A percentile compares a stretch with the other conserved stretches of the same genome.
These are phyloP conservation scores for Candida labiduridarum DNA, from an alignment of 1,139 yeast genomes.

Conservation along the genomic window DNA sequence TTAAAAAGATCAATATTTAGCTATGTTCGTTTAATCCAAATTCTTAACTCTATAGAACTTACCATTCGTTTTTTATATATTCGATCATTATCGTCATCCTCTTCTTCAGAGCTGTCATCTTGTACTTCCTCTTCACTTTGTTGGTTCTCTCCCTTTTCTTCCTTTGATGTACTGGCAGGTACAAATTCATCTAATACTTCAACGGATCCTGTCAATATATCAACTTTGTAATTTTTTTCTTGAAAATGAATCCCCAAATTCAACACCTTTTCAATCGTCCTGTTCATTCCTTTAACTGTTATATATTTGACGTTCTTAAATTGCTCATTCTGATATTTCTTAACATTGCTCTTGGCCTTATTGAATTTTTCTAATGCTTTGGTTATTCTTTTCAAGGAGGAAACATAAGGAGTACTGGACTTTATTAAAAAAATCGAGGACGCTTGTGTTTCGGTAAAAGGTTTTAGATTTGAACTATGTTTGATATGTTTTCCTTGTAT, in stretches of 20 bases:
- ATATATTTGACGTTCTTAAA: constrained; percentile 45
- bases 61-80: constrained; percentile 53
- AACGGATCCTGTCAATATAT: constrained; percentile 57
- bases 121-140: too few species aligned
- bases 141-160: constrained; percentile 6
- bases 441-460: constrained; percentile 33
- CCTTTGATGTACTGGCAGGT: constrained; percentile 2
- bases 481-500: constrained; percentile 39
- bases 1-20: constrained; percentile 16
- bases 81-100: constrained; percentile 40
- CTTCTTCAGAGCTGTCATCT: constrained; percentile 10
- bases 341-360: constrained; percentile 20
- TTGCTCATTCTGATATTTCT: constrained; percentile 40
- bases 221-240: constrained; percentile 49
- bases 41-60: constrained; percentile 59
- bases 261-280: constrained; percentile 56
- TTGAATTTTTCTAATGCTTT: constrained; percentile 46
- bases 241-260: constrained; percentile 54
- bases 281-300: constrained; percentile 70
- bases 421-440: constrained; percentile 59
- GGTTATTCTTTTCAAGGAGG: constrained; percentile 60
- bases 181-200: constrained; percentile 65
- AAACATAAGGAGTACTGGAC: constrained; percentile 59
- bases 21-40: constrained; percentile 40
- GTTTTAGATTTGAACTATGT: constrained; percentile 45